Percentiles rank a stretch among this genome's conserved stretches.
Conservation (phyloP, 2,329 filamentous ascomycete genomes). For the Fusarium sp. region DNA sequence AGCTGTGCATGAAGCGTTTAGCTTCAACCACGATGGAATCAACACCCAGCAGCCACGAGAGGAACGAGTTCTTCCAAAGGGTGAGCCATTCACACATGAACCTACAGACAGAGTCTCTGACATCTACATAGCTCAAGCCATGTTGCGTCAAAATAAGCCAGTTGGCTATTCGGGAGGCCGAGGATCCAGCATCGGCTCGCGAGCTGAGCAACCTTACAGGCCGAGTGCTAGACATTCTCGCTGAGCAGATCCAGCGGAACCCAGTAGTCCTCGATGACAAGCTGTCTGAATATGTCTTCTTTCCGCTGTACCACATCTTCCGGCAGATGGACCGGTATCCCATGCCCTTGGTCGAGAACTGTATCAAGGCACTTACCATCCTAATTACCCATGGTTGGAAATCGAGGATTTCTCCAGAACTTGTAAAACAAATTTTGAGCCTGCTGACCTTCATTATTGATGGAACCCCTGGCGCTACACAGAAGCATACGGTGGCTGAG, state of each 20-base stretch:
- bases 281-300: slow-evolving; percentile 94
- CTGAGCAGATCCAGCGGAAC: slow-evolving; percentile 61
- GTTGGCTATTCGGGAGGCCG: slow-evolving; percentile 65
- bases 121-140: slow-evolving; percentile 70
- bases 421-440: slow-evolving; percentile 89
- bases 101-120: slow-evolving; percentile 14
- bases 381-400: slow-evolving; percentile 88
- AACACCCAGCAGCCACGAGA: slow-evolving; percentile 40
- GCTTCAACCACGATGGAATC: slow-evolving; percentile 48
- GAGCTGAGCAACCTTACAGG: slow-evolving; percentile 63
- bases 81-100: slow-evolving; percentile 23
- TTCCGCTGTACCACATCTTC: slow-evolving; percentile 90
- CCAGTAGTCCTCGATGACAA: slow-evolving; percentile 78
- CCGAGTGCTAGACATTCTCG: slow-evolving; percentile 64
- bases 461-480: slow-evolving; percentile 72
- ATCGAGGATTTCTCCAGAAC: slow-evolving; percentile 75
- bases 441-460: slow-evolving; percentile 87
- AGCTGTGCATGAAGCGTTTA: slow-evolving; percentile 36
- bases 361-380: slow-evolving; percentile 81
- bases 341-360: slow-evolving; percentile 80
- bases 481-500: slow-evolving; percentile 70
- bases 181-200: slow-evolving; percentile 59
- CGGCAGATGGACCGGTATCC: slow-evolving; percentile 81
- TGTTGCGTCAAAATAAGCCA: slow-evolving; percentile 74
- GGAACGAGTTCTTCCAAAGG: slow-evolving; percentile 53